Base-by-base conservation (phyloP, 2,329 filamentous ascomycete genomes). In the Alternaria sp. region DNA sequence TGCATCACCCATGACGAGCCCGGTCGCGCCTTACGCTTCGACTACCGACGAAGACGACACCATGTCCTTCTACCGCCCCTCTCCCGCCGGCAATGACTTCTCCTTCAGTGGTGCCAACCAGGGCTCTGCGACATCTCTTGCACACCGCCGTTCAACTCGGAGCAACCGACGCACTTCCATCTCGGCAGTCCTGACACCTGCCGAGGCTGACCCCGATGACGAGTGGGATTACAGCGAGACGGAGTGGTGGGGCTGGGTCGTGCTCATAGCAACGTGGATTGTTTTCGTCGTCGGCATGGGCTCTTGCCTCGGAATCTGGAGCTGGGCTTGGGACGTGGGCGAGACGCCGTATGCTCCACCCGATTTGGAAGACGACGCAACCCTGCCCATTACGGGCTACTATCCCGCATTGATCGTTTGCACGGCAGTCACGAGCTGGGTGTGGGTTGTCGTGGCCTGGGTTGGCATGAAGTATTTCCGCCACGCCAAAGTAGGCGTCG, bases 391-490 rank as follows among this genome's bases (percentile, higher is more conserved):
- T 74, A 92, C 96, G 11, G 96, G 96, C 10, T 99, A 99, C 81
- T 99, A 99, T 81, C 96, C 96, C 23, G 93, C 94, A 11, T 83
- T 99, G 74, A 92, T 98, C 68, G 96, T 98, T 62, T 83, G 98
- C 70, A 97, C 95, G 4, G 90, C 94, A 4, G 92, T 99, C 26
- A 97, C 99, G 92, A 93, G 94, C 17, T 99, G 96, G 96, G 93
- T 98, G 6, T 99, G 96, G 96, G 96, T 98, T 17, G 89, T 97
- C 12, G 90, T 96, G 61, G 96, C 96, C 11, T 99, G 96, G 96
- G 91, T 98, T 52, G 96, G 96, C 23, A 98, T 99, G 95, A 99
- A 99, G 80, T 98, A 98, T 80, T 99, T 99, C 77, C 89, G 94
- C 71, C 96, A 99, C 84, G 95, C 96, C 32, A 97, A 97, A 83